Evolutionary conservation across 148 eudicot genomes (phyloP).

Genomic region (Beta vulgaris): DNA sequence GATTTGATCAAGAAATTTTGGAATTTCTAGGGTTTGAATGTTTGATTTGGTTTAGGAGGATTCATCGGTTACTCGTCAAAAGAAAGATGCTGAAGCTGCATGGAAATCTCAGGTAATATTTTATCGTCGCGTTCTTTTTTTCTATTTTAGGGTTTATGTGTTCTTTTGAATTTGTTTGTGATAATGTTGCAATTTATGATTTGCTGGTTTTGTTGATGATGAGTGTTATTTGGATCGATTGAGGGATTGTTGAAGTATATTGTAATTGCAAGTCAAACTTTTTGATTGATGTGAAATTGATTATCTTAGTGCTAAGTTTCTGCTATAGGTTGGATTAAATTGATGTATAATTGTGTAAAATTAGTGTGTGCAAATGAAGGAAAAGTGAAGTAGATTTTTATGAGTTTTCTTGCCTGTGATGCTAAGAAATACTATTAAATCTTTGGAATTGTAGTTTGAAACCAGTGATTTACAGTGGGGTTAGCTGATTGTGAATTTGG

Average conservation of each 20-base stretch:
- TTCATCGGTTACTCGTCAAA: conserved; percentile 63
- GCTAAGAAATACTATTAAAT: too few relatives aligned
- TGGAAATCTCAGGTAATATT: conserved; percentile 81
- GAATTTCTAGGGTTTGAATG: conserved; percentile 12
- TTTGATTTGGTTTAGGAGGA: conserved; percentile 62
- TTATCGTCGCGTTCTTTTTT: too few relatives aligned
- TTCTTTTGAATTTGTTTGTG: background rate
- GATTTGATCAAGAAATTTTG: conserved; percentile 1
- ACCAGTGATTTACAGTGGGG: background rate
- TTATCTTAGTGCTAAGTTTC: background rate
- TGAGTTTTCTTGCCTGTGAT: too few relatives aligned
- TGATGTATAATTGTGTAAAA: too few relatives aligned
- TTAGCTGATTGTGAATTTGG: background rate
- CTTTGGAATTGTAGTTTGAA: too few relatives aligned
- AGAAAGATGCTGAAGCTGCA: conserved; percentile 86
- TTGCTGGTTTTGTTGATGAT: background rate
- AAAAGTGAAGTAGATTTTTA: too few relatives aligned
- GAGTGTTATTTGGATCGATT: background rate
- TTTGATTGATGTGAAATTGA: background rate
- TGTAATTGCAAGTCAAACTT: too few relatives aligned
- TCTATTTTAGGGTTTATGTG: conserved; percentile 7
- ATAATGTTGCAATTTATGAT: background rate
- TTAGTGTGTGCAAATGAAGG: too few relatives aligned
- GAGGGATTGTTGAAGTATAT: background rate
- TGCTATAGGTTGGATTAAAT: too few relatives aligned